Evolutionary conservation across 768 basidiomycete genomes (phyloP).

Genomic region (Mycena kentingensis): DNA sequence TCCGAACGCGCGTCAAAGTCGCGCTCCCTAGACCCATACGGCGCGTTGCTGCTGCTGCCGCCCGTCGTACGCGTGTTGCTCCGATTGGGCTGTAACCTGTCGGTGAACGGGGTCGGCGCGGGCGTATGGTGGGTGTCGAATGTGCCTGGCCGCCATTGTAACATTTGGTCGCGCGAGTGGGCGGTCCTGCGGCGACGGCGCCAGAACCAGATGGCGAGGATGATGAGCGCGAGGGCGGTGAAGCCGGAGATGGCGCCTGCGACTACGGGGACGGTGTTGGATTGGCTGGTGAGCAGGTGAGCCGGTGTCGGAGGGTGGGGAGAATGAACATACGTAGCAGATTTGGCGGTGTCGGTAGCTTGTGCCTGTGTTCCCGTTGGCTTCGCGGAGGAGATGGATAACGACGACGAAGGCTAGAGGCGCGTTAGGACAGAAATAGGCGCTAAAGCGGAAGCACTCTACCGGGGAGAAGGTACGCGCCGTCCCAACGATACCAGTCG

Average conservation of each 20-base stretch:
- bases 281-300: background rate
- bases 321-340: too few relatives aligned
- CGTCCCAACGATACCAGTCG: background rate
- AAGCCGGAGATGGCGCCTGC: constrained; percentile 10
- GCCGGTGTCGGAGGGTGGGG: too few relatives aligned
- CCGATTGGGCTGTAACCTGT: background rate
- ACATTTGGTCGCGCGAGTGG: background rate
- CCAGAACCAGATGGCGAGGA: constrained; percentile 11
- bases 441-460: too few relatives aligned
- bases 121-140: background rate
- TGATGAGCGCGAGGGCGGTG: constrained; percentile 4
- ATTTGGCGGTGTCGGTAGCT: too few relatives aligned
- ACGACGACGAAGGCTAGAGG: too few relatives aligned
- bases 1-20: background rate
- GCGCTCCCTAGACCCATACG: too few relatives aligned
- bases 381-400: too few relatives aligned
- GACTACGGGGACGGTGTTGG: background rate
- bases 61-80: too few relatives aligned
- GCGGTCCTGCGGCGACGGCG: background rate
- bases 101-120: background rate
- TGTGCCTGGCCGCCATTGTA: background rate
- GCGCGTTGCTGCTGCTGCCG: too few relatives aligned
- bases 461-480: background rate
- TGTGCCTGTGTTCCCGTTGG: too few relatives aligned
- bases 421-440: too few relatives aligned